Conservation (phyloP, 2,329 filamentous ascomycete genomes). For the Ophiostoma montium region DNA sequence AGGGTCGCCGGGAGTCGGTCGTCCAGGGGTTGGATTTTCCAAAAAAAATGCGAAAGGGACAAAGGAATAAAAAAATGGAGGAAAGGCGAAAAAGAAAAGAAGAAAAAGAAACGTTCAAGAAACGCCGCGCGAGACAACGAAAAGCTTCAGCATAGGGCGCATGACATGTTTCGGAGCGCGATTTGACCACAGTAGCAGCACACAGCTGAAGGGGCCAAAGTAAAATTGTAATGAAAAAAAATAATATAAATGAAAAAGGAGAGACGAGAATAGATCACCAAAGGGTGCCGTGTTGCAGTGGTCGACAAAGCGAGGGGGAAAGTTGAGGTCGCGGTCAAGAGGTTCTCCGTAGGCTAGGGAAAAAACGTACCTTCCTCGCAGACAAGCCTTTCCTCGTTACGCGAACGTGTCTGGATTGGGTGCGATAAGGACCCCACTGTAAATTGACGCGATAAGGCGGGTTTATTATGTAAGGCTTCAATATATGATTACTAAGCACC, state of each 20-base stretch:
- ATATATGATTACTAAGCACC: too few relatives aligned
- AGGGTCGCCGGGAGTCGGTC: not conserved
- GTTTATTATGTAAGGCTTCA: too few relatives aligned
- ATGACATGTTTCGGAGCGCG: conserved; percentile 2
- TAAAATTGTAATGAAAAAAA: not conserved
- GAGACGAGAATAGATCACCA: conserved; percentile 1
- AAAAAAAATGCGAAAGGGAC: not conserved
- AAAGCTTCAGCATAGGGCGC: conserved; percentile 1
- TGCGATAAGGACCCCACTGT: not conserved
- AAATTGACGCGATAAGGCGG: not conserved
- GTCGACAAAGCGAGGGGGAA: conserved; percentile 1
- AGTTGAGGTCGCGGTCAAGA: not conserved
- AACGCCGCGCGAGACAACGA: conserved; percentile 3
- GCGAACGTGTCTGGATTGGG: not conserved
- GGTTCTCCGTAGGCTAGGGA: conserved; percentile 1
- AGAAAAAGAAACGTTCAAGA: not conserved
- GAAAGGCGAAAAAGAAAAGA: not conserved
- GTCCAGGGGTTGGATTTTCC: not conserved
- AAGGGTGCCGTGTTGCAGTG: not conserved
- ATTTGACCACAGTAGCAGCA: not conserved
- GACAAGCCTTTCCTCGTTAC: not conserved
- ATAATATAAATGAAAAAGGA: not conserved
- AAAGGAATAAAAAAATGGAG: not conserved
- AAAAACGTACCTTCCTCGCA: conserved; percentile 2
- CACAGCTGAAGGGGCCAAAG: not conserved